Evolutionary conservation across 2,329 filamentous ascomycete species (phyloP).

Genomic region (Penicillium aurantiogriseum): DNA sequence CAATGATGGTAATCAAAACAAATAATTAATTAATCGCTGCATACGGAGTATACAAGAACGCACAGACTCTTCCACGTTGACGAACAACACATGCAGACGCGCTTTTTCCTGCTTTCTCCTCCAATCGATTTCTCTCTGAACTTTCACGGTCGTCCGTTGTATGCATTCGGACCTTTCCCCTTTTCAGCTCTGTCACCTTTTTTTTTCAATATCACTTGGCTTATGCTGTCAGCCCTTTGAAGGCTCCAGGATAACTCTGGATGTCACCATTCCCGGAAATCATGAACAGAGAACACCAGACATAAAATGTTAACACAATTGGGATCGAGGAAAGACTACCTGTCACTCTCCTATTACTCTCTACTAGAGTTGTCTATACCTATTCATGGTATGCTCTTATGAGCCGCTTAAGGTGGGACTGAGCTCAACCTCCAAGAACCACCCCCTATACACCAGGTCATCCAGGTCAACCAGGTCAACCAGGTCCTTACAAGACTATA

Average conservation of each 20-base stretch:
- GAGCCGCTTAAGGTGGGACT: not conserved
- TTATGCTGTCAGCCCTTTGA: not conserved
- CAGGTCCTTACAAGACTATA: not conserved
- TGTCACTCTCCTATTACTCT: not conserved
- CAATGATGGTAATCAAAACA: no score
- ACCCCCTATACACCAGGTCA: not conserved
- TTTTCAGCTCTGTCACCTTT: not conserved
- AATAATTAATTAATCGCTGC: no score
- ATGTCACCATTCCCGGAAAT: not conserved
- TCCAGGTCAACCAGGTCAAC: not conserved
- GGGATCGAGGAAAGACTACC: not conserved
- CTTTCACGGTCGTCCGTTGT: not conserved
- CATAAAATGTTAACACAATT: not conserved
- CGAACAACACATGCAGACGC: conserved; percentile 10
- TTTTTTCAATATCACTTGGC: not conserved
- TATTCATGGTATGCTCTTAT: not conserved
- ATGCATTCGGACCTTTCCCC: not conserved
- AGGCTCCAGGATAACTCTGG: not conserved
- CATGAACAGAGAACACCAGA: not conserved
- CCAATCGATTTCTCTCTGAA: conserved; percentile 18
- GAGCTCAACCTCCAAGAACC: not conserved
- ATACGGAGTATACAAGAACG: not conserved
- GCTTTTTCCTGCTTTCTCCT: conserved; percentile 5
- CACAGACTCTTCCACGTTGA: conserved; percentile 10
- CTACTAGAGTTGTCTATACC: not conserved